Evolutionary conservation across 306 rosid species (phyloP).

Genomic region (Delonix regia): DNA sequence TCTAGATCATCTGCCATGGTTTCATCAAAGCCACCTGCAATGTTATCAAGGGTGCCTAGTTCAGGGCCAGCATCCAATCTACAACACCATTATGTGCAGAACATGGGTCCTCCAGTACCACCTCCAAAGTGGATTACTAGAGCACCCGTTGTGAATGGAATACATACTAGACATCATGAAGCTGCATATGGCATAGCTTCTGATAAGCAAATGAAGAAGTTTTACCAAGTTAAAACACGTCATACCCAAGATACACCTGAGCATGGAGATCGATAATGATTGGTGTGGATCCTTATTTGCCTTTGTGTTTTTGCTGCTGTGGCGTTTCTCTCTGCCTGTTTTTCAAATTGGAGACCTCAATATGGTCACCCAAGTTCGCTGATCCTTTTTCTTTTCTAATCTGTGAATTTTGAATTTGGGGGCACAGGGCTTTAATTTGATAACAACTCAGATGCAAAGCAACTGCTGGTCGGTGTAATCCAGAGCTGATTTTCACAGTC

Average conservation of each 20-base stretch:
- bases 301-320: constrained; percentile 31
- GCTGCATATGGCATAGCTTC: constrained; percentile 47
- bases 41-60: constrained; percentile 43
- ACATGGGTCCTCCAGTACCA: constrained; percentile 70
- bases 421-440: constrained; percentile 19
- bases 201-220: constrained; percentile 66
- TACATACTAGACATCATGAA: constrained; percentile 61
- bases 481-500: background rate
- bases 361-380: constrained; percentile 32
- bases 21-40: constrained; percentile 42
- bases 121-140: constrained; percentile 86
- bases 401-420: background rate
- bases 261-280: constrained; percentile 46
- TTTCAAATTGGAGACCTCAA: constrained; percentile 29
- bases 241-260: constrained; percentile 54
- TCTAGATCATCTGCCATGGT: constrained; percentile 44
- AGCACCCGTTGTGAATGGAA: constrained; percentile 53
- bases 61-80: constrained; percentile 50
- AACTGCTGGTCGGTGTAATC: background rate
- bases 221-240: constrained; percentile 66
- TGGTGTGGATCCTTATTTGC: constrained; percentile 38
- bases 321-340: constrained; percentile 29
- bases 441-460: background rate
- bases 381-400: background rate
- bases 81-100: constrained; percentile 51